Percentiles rank a stretch among this genome's conserved stretches.
Evolutionary conservation across 2,329 filamentous ascomycete genomes (phyloP).

Genomic region (Drechslerella dactyloides): DNA sequence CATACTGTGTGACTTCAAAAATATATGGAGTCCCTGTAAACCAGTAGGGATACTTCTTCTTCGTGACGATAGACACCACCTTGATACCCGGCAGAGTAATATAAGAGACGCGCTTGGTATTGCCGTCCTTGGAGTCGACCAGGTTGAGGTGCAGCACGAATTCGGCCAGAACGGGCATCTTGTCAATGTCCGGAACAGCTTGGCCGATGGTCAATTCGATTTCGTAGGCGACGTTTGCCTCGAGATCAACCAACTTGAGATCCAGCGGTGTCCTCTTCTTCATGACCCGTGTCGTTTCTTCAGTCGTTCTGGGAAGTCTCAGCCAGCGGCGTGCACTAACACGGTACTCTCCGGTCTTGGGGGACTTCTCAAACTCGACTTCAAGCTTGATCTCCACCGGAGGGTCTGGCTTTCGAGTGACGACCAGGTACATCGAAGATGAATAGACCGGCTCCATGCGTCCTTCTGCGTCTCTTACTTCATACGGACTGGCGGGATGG

Average conservation of each 20-base stretch:
- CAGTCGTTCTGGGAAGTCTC: slow-evolving; percentile 19
- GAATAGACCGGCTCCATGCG: slow-evolving; percentile 45
- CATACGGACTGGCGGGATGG: slow-evolving; percentile 15
- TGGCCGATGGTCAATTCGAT: slow-evolving; percentile 51
- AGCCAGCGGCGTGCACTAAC: slow-evolving; percentile 51
- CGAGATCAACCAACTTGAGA: slow-evolving; percentile 53
- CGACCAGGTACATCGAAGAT: slow-evolving; percentile 39
- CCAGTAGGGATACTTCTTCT: slow-evolving; percentile 54
- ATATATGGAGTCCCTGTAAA: slow-evolving; percentile 52
- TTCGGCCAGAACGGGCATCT: slow-evolving; percentile 53
- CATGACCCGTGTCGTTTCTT: slow-evolving; percentile 11
- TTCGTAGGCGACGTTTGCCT: slow-evolving; percentile 53
- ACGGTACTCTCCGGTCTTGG: slow-evolving; percentile 48
- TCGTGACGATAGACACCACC: slow-evolving; percentile 52
- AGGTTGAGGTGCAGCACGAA: slow-evolving; percentile 52
- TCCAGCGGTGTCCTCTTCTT: slow-evolving; percentile 52
- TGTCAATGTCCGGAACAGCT: slow-evolving; percentile 45
- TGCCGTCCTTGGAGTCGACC: slow-evolving; percentile 50
- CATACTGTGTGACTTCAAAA: slow-evolving; percentile 55
- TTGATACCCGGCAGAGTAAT: slow-evolving; percentile 53
- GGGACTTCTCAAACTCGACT: slow-evolving; percentile 51
- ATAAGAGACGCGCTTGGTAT: slow-evolving; percentile 52
- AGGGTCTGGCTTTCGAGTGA: slow-evolving; percentile 32
- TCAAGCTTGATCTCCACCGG: slow-evolving; percentile 47
- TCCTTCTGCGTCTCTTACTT: slow-evolving; percentile 9